A percentile compares a stretch with the other conserved stretches of the same genome.
Evolutionary conservation across 257 asterid genomes (phyloP).

Genomic region (Fraxinus pennsylvanica): DNA sequence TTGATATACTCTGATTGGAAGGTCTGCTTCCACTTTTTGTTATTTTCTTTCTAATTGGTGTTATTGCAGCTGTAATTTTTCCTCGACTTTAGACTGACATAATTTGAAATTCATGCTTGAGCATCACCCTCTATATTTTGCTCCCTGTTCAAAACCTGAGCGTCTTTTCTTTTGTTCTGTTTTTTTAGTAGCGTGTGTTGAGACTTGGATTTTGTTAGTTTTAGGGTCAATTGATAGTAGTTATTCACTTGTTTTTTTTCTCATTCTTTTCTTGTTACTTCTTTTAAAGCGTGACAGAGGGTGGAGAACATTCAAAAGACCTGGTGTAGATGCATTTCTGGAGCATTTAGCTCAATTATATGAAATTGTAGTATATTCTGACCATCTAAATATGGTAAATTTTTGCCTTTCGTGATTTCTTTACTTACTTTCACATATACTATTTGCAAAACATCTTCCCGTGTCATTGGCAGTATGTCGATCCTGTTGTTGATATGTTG

Average conservation of each 20-base stretch:
- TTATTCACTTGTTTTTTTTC: constrained; percentile 9
- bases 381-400: constrained; percentile 39
- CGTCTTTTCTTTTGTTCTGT: neutral
- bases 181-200: neutral
- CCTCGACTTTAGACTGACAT: neutral
- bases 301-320: constrained; percentile 94
- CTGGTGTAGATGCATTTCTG: constrained; percentile 89
- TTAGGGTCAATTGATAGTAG: neutral
- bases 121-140: neutral
- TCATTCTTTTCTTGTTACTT: neutral
- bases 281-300: constrained; percentile 82
- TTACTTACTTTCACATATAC: neutral
- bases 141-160: neutral
- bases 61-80: neutral
- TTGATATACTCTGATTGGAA: constrained; percentile 84
- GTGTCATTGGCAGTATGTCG: constrained; percentile 69
- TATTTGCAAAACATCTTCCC: neutral
- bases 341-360: constrained; percentile 80
- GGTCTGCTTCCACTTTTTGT: constrained; percentile 39
- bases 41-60: neutral
- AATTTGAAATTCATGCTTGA: neutral
- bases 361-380: constrained; percentile 78
- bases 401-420: neutral
- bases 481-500: constrained; percentile 71
- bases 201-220: neutral